phyloP scores from a whole-genome alignment of 352 stramenopile species.

The Phytophthora syringae region DNA sequence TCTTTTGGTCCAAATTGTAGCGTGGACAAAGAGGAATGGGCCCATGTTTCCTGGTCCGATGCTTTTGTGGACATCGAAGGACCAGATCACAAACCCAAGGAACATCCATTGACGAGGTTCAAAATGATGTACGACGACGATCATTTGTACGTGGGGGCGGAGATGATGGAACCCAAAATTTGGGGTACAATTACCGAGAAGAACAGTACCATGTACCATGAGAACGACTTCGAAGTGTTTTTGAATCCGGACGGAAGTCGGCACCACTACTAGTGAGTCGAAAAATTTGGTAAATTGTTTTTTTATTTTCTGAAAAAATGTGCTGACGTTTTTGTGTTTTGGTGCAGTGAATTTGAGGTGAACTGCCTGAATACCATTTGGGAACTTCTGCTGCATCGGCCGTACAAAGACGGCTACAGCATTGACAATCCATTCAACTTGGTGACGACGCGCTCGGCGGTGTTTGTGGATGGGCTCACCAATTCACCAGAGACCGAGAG shows the following conservation, averaged over 20 bases:
- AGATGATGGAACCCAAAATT: conserved; percentile 73
- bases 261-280: conserved; percentile 91
- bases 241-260: conserved; percentile 84
- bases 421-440: conserved; percentile 83
- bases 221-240: conserved; percentile 95
- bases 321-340: conserved; percentile 9
- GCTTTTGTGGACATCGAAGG: conserved; percentile 86
- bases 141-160: conserved; percentile 70
- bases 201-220: conserved; percentile 86
- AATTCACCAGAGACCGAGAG: conserved; percentile 71
- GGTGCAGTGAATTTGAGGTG: conserved; percentile 85
- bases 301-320: too few species aligned
- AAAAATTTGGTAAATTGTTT: too few species aligned
- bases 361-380: conserved; percentile 93
- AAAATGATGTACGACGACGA: conserved; percentile 89
- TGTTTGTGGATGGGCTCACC: conserved; percentile 70
- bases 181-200: conserved; percentile 76
- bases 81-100: conserved; percentile 41
- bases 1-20: conserved; percentile 19
- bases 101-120: conserved; percentile 58
- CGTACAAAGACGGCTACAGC: conserved; percentile 88
- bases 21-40: conserved; percentile 74
- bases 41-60: conserved; percentile 69
- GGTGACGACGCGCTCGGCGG: conserved; percentile 46
- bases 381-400: conserved; percentile 89